Percentiles rank a stretch among this genome's conserved stretches.
Conservation (phyloP, 495 filamentous ascomycete genomes). For the Tuber indicum region DNA sequence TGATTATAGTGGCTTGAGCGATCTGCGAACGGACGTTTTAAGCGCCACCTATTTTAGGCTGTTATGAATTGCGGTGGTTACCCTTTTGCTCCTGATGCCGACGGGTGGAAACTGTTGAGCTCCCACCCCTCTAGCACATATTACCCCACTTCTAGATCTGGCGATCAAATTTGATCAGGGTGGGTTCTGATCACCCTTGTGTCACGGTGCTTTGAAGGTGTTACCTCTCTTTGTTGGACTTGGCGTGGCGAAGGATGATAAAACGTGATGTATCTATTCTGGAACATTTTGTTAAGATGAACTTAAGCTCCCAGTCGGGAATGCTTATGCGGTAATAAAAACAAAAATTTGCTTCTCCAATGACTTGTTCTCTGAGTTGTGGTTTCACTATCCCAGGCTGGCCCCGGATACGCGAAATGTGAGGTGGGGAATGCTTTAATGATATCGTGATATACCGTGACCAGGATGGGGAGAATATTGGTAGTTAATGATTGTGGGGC, state of each 20-base stretch:
- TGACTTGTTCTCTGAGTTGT: not conserved
- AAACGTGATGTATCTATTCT: not conserved
- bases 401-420: not conserved
- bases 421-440: not conserved
- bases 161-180: not conserved
- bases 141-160: not conserved
- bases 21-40: not conserved
- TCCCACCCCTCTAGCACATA: not conserved
- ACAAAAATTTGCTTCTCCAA: not conserved
- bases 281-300: not conserved
- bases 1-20: not conserved
- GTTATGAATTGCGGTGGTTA: not conserved
- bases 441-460: not conserved
- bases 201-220: not conserved
- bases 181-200: not conserved
- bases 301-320: not conserved
- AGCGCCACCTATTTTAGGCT: not conserved
- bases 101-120: not conserved
- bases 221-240: not conserved
- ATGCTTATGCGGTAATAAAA: not conserved
- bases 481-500: not conserved
- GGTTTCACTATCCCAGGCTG: not conserved
- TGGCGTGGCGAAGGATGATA: not conserved
- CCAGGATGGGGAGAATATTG: not conserved
- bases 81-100: not conserved